phyloP scores from a whole-genome alignment of 768 basidiomycete species.

The Russula foetens region DNA sequence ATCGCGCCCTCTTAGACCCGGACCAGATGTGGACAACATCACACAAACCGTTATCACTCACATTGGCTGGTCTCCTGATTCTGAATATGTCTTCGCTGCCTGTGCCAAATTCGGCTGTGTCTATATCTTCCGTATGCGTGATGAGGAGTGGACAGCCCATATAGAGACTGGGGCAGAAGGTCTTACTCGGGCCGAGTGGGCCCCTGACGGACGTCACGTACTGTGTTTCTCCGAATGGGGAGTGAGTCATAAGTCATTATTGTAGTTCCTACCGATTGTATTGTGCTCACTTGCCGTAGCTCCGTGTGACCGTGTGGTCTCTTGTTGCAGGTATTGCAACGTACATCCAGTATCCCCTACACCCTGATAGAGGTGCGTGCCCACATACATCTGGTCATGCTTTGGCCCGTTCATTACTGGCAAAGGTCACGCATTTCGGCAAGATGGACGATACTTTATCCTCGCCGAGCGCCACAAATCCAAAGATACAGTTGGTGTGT shows the following conservation, averaged over 20 bases:
- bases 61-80: slow-evolving; percentile 81
- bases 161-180: slow-evolving; percentile 82
- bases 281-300: slow-evolving; percentile 33
- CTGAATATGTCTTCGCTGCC: slow-evolving; percentile 77
- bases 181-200: slow-evolving; percentile 84
- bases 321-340: slow-evolving; percentile 65
- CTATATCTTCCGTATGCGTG: slow-evolving; percentile 69
- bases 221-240: slow-evolving; percentile 92
- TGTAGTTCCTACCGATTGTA: neutral
- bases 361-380: slow-evolving; percentile 63
- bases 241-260: slow-evolving; percentile 42
- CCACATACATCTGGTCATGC: neutral
- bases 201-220: slow-evolving; percentile 72
- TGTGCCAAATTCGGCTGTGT: slow-evolving; percentile 65
- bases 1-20: slow-evolving; percentile 28
- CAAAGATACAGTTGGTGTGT: slow-evolving; percentile 79
- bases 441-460: slow-evolving; percentile 77
- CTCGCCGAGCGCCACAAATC: slow-evolving; percentile 86
- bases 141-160: slow-evolving; percentile 69
- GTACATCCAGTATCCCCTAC: slow-evolving; percentile 79
- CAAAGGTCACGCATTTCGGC: slow-evolving; percentile 67
- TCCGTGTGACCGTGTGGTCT: slow-evolving; percentile 84
- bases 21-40: slow-evolving; percentile 22
- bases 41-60: slow-evolving; percentile 53
- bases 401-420: neutral